Conservation (phyloP, 2,329 filamentous ascomycete genomes). For the Rachicladosporium sp. region DNA sequence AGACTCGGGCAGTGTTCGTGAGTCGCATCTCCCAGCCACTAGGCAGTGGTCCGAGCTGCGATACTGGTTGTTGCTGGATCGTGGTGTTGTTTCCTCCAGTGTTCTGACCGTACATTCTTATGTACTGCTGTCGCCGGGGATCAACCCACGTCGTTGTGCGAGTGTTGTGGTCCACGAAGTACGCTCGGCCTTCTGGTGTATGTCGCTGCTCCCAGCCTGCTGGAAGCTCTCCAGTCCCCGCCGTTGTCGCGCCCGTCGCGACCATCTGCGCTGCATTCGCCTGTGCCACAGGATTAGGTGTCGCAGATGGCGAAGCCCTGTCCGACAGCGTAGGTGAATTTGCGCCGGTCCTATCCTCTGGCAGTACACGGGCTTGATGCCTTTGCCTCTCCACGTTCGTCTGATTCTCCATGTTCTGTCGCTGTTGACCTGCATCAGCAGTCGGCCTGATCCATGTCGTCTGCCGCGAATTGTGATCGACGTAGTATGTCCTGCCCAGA, state of each 20-base stretch:
- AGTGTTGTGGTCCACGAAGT: constrained; percentile 98
- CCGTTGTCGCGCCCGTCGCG: constrained; percentile 87
- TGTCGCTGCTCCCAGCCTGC: constrained; percentile 93
- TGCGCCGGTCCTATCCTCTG: constrained; percentile 86
- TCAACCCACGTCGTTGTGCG: constrained; percentile 98
- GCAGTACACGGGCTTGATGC: constrained; percentile 89
- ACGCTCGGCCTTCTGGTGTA: constrained; percentile 86
- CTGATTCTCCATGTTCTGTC: constrained; percentile 73
- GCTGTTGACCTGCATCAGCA: constrained; percentile 61
- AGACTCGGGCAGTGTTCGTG: constrained; percentile 93
- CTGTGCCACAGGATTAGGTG: constrained; percentile 28
- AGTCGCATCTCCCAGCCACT: constrained; percentile 99
- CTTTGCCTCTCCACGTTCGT: constrained; percentile 86
- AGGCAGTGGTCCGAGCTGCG: constrained; percentile 84
- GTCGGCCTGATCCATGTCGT: constrained; percentile 93
- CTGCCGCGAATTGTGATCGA: constrained; percentile 92
- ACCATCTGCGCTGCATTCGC: constrained; percentile 67
- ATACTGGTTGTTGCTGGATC: constrained; percentile 95
- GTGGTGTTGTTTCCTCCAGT: constrained; percentile 59
- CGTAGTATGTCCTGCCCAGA: constrained; percentile 89
- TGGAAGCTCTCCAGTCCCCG: constrained; percentile 86
- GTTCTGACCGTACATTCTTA: constrained; percentile 92
- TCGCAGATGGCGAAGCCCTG: constrained; percentile 22
- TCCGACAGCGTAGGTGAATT: constrained; percentile 67
- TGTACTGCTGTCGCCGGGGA: constrained; percentile 92